These are phyloP conservation scores for Pezicula radicicola DNA, from an alignment of 2,329 filamentous ascomycete species.

Conservation along the genomic window DNA sequence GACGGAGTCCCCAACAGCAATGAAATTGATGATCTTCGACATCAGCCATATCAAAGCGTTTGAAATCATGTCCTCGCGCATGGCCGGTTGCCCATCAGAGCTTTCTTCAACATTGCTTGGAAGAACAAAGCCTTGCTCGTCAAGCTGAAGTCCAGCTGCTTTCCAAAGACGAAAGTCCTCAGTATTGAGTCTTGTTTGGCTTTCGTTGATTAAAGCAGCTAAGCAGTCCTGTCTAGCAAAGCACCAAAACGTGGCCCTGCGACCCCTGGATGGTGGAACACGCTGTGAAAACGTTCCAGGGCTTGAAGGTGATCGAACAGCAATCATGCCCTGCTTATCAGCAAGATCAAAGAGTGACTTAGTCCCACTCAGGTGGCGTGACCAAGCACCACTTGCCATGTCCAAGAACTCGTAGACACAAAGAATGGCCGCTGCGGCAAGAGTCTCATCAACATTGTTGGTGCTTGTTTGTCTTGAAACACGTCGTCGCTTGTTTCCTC, in stretches of 20 bases:
- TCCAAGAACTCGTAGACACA: slow-evolving; percentile 69
- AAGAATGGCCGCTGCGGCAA: slow-evolving; percentile 63
- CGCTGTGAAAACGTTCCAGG: slow-evolving; percentile 21
- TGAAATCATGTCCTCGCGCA: slow-evolving; percentile 61
- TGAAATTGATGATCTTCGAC: slow-evolving; percentile 64
- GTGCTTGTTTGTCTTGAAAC: slow-evolving; percentile 35
- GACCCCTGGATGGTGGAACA: slow-evolving; percentile 46
- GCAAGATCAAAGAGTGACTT: slow-evolving; percentile 58
- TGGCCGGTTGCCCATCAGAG: slow-evolving; percentile 41
- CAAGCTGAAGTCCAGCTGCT: slow-evolving; percentile 57
- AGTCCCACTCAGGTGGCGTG: slow-evolving; percentile 61
- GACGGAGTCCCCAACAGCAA: slow-evolving; percentile 53
- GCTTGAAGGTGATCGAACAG: slow-evolving; percentile 38
- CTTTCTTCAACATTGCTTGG: slow-evolving; percentile 40
- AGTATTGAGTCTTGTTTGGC: slow-evolving; percentile 57
- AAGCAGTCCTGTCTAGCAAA: slow-evolving; percentile 65
- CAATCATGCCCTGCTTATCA: slow-evolving; percentile 43
- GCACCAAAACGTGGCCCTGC: slow-evolving; percentile 64
- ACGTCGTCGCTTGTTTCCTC: slow-evolving; percentile 35
- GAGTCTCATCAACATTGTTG: slow-evolving; percentile 54
- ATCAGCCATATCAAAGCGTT: slow-evolving; percentile 65
- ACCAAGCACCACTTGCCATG: slow-evolving; percentile 60
- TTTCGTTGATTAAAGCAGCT: slow-evolving; percentile 61
- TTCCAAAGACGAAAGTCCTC: slow-evolving; percentile 62
- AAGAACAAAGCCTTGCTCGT: slow-evolving; percentile 47